Evolutionary conservation across 495 filamentous ascomycete species (phyloP).

Genomic region (Aspergillus mulundensis): DNA sequence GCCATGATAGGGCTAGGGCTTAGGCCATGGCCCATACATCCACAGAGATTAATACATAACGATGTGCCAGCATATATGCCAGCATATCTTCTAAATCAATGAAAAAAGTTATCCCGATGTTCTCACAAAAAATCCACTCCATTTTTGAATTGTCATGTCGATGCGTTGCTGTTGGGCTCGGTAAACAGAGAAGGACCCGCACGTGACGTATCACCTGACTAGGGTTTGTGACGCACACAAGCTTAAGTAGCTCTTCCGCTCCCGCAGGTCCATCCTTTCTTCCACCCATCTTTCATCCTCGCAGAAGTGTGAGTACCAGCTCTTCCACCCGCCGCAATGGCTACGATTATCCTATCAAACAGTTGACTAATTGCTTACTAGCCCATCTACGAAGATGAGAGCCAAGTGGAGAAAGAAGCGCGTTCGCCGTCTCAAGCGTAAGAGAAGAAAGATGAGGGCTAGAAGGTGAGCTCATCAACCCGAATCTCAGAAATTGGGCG

Average conservation of each 20-base stretch:
- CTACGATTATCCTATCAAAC: constrained; percentile 6
- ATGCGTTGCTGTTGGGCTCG: constrained; percentile 17
- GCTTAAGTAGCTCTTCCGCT: constrained; percentile 41
- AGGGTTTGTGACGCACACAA: constrained; percentile 24
- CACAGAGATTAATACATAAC: background rate
- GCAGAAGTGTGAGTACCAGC: constrained; percentile 47
- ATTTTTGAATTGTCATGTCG: background rate
- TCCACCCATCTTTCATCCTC: constrained; percentile 52
- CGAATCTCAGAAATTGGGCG: background rate
- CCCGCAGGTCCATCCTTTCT: constrained; percentile 38
- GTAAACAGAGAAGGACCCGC: constrained; percentile 7
- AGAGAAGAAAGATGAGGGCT: constrained; percentile 98
- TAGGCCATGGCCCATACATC: background rate
- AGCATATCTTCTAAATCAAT: background rate
- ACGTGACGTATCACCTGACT: constrained; percentile 17
- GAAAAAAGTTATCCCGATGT: background rate
- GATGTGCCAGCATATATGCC: background rate
- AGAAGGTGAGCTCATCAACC: constrained; percentile 61
- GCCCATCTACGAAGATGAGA: constrained; percentile 76
- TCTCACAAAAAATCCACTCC: background rate
- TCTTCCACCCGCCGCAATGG: constrained; percentile 4
- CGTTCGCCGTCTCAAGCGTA: constrained; percentile 94
- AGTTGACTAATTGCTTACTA: constrained; percentile 21
- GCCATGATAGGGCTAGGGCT: constrained; percentile 12
- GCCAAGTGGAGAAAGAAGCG: constrained; percentile 99